Base-by-base conservation (phyloP, 2,329 filamentous ascomycete genomes). In the Thermothelomyces thermophilus region DNA sequence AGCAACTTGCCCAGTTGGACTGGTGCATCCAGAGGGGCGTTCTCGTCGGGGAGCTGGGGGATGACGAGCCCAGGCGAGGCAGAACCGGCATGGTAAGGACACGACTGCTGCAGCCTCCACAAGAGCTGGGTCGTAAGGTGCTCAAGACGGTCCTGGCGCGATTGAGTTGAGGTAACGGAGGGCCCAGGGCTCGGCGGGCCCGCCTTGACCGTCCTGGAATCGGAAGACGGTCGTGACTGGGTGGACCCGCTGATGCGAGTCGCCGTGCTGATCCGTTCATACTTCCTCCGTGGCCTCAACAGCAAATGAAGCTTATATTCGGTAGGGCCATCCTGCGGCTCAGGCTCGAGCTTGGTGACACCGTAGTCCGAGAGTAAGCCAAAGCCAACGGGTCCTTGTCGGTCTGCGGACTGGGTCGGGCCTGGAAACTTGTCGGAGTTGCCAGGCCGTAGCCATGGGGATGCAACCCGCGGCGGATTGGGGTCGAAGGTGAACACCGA, bases 291-390 rank as follows among this genome's bases (percentile, higher is more conserved):
- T 14, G 86, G 83, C 31, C 90, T 82, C 45, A 96, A 72, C 6
- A 97, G 76, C 5, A 98, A 73, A 68, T 97, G 93, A 37, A 98
- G 71, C 67, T 98, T 98, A 70, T 98, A 98, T 69, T 98, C 93
- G 0, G 88, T 94, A 16, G 93, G 90, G 0, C 93, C 93, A 56
- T 94, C 85, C 64, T 97, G 90, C 5, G 91, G 91, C 66, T 98
- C 93, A 11, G 91, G 84, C 56, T 90, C 84, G 14, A 98, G 72
- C 62, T 84, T 88, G 39, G 83, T 85, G 40, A 93, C 79, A 1
- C 77, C 79, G 64, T 81, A 83, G 48, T 84, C 78, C 4, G 75
- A 75, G 11, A 80, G 68, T 7, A 74, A 60, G n/a, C 70, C 71
- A 5, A 70, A 63, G 46, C 66, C 66, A 17, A 63, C 57, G 3